Base-by-base conservation (phyloP, 495 filamentous ascomycete species). In the Hypoxylon fragiforme region DNA sequence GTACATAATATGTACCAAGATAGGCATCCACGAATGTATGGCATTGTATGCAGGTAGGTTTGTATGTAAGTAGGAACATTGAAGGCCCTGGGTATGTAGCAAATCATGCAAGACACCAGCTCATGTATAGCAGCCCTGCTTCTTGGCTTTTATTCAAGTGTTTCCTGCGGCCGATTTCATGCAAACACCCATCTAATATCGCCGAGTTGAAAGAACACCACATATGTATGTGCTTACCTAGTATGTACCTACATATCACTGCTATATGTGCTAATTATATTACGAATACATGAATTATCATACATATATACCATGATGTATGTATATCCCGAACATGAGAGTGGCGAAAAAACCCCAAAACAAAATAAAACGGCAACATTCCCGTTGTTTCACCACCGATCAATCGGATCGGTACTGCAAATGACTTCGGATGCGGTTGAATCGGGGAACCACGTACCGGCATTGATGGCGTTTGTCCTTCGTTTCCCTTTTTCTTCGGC, bases 41-140 rank as follows among this genome's bases (percentile, higher is more conserved):
- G n/a, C n/a, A n/a, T n/a, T n/a, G n/a, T n/a, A n/a, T 28, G 9
- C 24, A 28, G 24, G 24, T 28, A 28, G 24, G 24, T 9, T 28
- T n/a, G n/a, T n/a, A n/a, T n/a, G n/a, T n/a, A n/a, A n/a, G n/a
- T n/a, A n/a, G n/a, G n/a, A n/a, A n/a, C n/a, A n/a, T n/a, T n/a
- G n/a, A n/a, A n/a, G 24, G 24, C 24, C 24, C 4, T 4, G 24
- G 24, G 4, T 9, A 4, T 4, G 24, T 9, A 28, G 24, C 31
- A 14, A 38, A 36, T 32, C 21, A 51, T 55, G 57, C 57, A 47
- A 51, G 57, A 51, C 51, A 55, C 20, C n/a, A n/a, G 45, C 50
- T 41, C 4, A 4, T 28, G 32, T 40, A 41, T 50, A 46, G 50
- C 34, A 45, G 50, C 57, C 50, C 24, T n/a, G n/a, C n/a, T n/a